phyloP scores from a whole-genome alignment of 352 stramenopile genomes.

The Aphanomyces cochlioides region DNA sequence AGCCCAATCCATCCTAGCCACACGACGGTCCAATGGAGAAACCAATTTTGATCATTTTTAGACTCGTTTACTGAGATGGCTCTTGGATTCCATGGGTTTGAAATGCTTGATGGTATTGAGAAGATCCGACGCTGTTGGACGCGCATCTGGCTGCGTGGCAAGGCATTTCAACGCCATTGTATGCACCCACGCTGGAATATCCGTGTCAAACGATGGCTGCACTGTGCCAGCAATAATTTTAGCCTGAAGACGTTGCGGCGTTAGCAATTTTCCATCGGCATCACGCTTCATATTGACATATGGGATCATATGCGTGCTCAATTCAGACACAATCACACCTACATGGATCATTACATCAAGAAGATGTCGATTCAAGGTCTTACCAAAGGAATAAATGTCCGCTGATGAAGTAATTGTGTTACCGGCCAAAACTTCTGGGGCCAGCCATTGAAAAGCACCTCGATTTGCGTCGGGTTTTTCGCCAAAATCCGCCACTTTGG shows the following conservation, averaged over 20 bases:
- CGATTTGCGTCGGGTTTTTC: slow-evolving; percentile 24
- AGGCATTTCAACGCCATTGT: background rate
- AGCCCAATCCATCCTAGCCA: slow-evolving; percentile 44
- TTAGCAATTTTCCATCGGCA: background rate
- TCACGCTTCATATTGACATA: background rate
- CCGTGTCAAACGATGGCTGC: slow-evolving; percentile 2
- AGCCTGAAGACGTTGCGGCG: background rate
- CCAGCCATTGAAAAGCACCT: slow-evolving; percentile 13
- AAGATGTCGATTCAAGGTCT: background rate
- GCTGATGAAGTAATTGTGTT: background rate
- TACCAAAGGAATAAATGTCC: slow-evolving; percentile 29
- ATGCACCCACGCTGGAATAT: slow-evolving; percentile 4
- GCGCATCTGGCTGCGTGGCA: background rate
- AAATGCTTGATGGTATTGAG: background rate
- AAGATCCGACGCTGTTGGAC: slow-evolving; percentile 11
- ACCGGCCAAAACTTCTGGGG: slow-evolving; percentile 14
- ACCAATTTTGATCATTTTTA: background rate
- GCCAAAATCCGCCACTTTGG: slow-evolving; percentile 62
- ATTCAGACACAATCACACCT: slow-evolving; percentile 24
- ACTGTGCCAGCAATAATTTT: slow-evolving; percentile 1
- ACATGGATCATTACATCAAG: background rate
- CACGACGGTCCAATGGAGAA: background rate
- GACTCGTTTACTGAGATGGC: background rate
- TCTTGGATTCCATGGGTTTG: background rate
- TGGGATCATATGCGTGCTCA: slow-evolving; percentile 12